phyloP scores from a whole-genome alignment of 2,329 filamentous ascomycete genomes.

The Calonectria hongkongensis region DNA sequence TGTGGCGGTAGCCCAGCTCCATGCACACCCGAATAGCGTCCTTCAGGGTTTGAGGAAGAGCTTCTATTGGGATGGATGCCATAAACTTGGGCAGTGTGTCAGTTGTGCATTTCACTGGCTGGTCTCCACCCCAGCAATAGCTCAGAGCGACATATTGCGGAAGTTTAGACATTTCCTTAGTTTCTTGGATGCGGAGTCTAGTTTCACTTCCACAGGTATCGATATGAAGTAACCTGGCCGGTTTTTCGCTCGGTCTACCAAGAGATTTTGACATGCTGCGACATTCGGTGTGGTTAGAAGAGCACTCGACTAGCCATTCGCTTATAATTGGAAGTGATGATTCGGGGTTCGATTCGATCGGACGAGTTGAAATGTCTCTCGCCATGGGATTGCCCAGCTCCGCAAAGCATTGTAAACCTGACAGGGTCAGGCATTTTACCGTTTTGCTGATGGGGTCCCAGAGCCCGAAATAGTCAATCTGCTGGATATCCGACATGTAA shows the following conservation, averaged over 20 bases:
- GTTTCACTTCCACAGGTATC: background rate
- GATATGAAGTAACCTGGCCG: background rate
- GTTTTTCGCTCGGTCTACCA: background rate
- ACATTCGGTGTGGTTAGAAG: slow-evolving; percentile 2
- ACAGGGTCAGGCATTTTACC: slow-evolving; percentile 4
- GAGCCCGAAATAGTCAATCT: slow-evolving; percentile 13
- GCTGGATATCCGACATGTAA: slow-evolving; percentile 15
- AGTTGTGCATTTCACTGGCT: slow-evolving; percentile 23
- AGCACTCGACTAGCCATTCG: background rate
- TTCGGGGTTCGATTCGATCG: slow-evolving; percentile 10
- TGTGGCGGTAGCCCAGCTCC: background rate
- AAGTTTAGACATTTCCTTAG: background rate
- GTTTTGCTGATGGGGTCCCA: slow-evolving; percentile 11
- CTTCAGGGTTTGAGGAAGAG: slow-evolving; percentile 20
- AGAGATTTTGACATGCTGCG: background rate
- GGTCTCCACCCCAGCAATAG: slow-evolving; percentile 28
- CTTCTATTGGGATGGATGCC: background rate
- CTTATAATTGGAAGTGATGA: slow-evolving; percentile 14
- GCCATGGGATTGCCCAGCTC: background rate
- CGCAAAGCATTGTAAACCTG: slow-evolving; percentile 8
- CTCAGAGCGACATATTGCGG: slow-evolving; percentile 22
- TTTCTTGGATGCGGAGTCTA: slow-evolving; percentile 13
- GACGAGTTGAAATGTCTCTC: slow-evolving; percentile 6
- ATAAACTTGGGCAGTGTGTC: slow-evolving; percentile 1
- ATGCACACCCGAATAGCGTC: slow-evolving; percentile 4